These are phyloP conservation scores for Clonostachys rhizophaga DNA, from an alignment of 2,329 filamentous ascomycete species.

Conservation along the genomic window DNA sequence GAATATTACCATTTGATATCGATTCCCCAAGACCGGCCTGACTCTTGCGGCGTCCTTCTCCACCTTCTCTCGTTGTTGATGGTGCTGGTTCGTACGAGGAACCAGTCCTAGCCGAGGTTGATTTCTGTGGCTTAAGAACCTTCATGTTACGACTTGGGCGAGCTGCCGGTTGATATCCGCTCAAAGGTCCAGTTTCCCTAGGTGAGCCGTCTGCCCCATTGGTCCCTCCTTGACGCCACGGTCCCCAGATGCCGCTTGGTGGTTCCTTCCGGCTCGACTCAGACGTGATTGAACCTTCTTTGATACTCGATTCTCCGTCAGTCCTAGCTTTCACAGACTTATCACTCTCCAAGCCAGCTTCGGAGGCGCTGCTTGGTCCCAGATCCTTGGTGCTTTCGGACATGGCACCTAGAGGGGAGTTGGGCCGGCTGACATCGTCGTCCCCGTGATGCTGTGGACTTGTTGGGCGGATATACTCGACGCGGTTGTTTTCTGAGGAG, in stretches of 20 bases:
- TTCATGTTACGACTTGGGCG: constrained; percentile 74
- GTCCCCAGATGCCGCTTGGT: constrained; percentile 60
- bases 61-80: constrained; percentile 31
- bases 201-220: constrained; percentile 45
- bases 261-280: constrained; percentile 36
- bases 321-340: constrained; percentile 15
- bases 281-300: constrained; percentile 18
- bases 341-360: constrained; percentile 39
- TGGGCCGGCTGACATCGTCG: constrained; percentile 11
- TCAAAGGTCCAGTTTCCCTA: constrained; percentile 49
- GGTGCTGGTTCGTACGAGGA: constrained; percentile 46
- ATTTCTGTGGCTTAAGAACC: constrained; percentile 76
- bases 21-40: constrained; percentile 20
- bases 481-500: constrained; percentile 12
- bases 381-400: constrained; percentile 24
- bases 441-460: constrained; percentile 8
- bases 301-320: constrained; percentile 12
- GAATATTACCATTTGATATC: constrained; percentile 19
- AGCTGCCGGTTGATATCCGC: constrained; percentile 66
- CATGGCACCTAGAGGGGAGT: constrained; percentile 29
- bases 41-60: constrained; percentile 50
- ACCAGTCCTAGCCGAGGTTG: constrained; percentile 45
- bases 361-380: constrained; percentile 29
- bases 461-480: constrained; percentile 5
- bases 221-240: constrained; percentile 59